Percentiles rank a stretch among this genome's conserved stretches.
Conservation (phyloP, 2,329 filamentous ascomycete species). For the Verticillium zaregamsianum region DNA sequence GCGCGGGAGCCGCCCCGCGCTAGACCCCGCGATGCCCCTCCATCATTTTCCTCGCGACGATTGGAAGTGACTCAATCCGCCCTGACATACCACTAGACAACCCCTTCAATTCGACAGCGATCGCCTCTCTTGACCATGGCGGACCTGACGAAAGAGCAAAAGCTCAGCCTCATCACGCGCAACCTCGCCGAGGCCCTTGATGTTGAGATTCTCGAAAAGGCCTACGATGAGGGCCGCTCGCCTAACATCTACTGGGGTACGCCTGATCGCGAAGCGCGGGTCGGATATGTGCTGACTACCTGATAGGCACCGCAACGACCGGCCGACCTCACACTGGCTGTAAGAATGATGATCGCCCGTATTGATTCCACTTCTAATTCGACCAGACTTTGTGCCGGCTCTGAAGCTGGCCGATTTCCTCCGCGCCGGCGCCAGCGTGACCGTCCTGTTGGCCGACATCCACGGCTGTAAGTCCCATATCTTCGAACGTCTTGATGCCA, state of each 20-base stretch:
- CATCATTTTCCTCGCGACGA: not conserved
- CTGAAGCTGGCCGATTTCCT: constrained; percentile 90
- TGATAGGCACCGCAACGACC: constrained; percentile 69
- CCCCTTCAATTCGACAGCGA: not conserved
- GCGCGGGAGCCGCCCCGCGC: not conserved
- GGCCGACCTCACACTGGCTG: constrained; percentile 83
- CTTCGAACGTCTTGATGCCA: not conserved
- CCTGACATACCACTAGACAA: not conserved
- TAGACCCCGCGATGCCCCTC: not conserved
- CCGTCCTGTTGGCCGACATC: constrained; percentile 70
- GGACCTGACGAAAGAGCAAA: constrained; percentile 38
- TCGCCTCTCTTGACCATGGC: constrained; percentile 11
- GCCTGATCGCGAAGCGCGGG: constrained; percentile 10
- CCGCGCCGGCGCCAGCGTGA: constrained; percentile 77
- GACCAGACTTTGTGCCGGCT: constrained; percentile 69
- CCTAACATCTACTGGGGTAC: constrained; percentile 81
- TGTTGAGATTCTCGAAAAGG: constrained; percentile 73
- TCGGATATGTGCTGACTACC: not conserved
- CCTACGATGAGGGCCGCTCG: constrained; percentile 65
- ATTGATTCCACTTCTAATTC: not conserved
- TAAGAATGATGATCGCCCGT: not conserved
- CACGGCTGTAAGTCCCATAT: constrained; percentile 47
- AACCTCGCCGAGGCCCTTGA: constrained; percentile 82
- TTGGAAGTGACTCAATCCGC: not conserved
- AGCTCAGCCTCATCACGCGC: constrained; percentile 70